A percentile compares a stretch with the other conserved stretches of the same genome.
Evolutionary conservation across 2,329 filamentous ascomycete genomes (phyloP).

Genomic region (Colletotrichum agaves): DNA sequence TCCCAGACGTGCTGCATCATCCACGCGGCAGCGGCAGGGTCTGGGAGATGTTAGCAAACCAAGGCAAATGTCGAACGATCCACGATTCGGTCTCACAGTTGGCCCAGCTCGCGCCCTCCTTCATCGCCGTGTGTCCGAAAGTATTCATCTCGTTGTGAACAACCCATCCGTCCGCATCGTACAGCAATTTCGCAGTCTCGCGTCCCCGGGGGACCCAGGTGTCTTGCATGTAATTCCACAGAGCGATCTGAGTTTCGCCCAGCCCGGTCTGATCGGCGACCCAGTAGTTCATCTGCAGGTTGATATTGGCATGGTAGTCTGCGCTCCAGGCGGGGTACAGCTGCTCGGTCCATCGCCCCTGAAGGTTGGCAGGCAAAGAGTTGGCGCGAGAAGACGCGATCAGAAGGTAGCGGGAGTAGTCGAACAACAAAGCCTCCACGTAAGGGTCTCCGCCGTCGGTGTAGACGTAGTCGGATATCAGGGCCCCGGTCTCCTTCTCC

Average conservation of each 20-base stretch:
- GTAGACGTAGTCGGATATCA: constrained; percentile 47
- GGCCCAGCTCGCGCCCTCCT: constrained; percentile 45
- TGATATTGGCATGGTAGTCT: constrained; percentile 70
- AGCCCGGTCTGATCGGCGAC: constrained; percentile 63
- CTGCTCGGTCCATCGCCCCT: constrained; percentile 64
- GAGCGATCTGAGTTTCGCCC: constrained; percentile 53
- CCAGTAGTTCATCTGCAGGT: constrained; percentile 72
- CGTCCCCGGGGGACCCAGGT: constrained; percentile 64
- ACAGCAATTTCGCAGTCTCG: constrained; percentile 64
- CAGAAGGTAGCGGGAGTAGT: constrained; percentile 64
- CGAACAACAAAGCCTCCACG: constrained; percentile 63
- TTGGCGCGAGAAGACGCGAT: constrained; percentile 63
- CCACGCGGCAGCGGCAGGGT: constrained; percentile 64
- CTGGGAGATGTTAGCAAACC: no score
- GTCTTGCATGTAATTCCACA: constrained; percentile 64
- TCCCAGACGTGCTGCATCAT: constrained; percentile 70
- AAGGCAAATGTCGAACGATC: no score
- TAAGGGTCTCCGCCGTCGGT: constrained; percentile 58
- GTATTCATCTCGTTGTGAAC: constrained; percentile 68
- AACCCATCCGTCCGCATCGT: constrained; percentile 65
- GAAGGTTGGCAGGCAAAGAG: constrained; percentile 65
- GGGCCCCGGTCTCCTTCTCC: constrained; percentile 52
- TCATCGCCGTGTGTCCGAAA: constrained; percentile 63
- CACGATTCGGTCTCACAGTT: no score
- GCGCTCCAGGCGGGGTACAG: constrained; percentile 55